phyloP scores from a whole-genome alignment of 1,139 yeast species.

The Yamadazyma siamensis region DNA sequence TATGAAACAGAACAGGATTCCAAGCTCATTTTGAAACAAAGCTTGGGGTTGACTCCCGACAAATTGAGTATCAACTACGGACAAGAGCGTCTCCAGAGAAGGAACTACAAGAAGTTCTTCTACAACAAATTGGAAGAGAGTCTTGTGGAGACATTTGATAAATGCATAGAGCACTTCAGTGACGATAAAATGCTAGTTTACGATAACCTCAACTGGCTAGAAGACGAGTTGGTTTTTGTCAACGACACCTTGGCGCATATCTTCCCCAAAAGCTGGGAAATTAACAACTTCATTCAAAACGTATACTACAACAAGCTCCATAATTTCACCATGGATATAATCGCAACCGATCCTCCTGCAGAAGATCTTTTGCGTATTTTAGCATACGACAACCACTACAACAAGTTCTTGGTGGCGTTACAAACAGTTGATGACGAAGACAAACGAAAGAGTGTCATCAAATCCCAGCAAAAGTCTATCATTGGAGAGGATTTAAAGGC shows the following conservation, averaged over 20 bases:
- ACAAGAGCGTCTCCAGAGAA: constrained; percentile 39
- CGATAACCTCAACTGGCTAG: constrained; percentile 79
- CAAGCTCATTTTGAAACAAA: constrained; percentile 50
- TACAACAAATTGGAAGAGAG: constrained; percentile 57
- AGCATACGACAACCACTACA: constrained; percentile 71
- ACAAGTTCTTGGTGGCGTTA: constrained; percentile 31
- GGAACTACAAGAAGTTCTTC: constrained; percentile 68
- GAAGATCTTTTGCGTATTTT: constrained; percentile 60
- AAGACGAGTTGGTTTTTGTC: constrained; percentile 70
- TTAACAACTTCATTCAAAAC: constrained; percentile 58
- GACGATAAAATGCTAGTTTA: constrained; percentile 57
- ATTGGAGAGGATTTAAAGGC: constrained; percentile 71
- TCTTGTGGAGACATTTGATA: constrained; percentile 62
- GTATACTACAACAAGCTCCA: constrained; percentile 71
- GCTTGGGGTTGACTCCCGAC: constrained; percentile 29
- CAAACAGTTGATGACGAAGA: constrained; percentile 17
- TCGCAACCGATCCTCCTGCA: constrained; percentile 73
- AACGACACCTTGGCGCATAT: constrained; percentile 55
- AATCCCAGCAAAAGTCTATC: constrained; percentile 45
- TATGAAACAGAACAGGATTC: constrained; percentile 77
- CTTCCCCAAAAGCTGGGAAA: constrained; percentile 71
- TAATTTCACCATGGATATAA: constrained; percentile 55
- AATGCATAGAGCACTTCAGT: constrained; percentile 57
- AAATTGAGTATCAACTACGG: constrained; percentile 24
- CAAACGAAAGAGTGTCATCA: constrained; percentile 29